phyloP scores from a whole-genome alignment of 108 stramenopile genomes.

The Cyclostephanos tholiformis region DNA sequence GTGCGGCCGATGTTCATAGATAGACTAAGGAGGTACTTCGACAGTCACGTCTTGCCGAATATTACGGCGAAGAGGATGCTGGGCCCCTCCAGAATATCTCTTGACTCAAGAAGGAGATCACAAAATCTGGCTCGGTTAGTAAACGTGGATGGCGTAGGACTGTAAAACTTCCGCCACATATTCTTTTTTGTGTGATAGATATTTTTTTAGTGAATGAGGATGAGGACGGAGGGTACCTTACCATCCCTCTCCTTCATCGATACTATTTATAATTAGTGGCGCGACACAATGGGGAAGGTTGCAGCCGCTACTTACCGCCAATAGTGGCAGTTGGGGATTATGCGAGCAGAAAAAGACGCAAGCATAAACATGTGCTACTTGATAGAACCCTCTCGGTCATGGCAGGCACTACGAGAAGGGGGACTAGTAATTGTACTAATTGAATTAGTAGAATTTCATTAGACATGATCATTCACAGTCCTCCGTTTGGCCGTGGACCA shows the following conservation, averaged over 20 bases:
- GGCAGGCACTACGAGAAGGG: not conserved
- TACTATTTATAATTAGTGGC: not conserved
- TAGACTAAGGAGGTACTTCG: conserved; percentile 74
- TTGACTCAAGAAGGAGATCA: not conserved
- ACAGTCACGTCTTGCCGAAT: conserved; percentile 69
- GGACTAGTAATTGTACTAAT: conserved; percentile 31
- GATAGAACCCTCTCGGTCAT: not conserved
- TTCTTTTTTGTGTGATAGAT: not conserved
- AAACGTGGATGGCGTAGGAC: not conserved
- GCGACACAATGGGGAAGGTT: not conserved
- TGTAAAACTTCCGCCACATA: not conserved
- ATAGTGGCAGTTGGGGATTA: not conserved
- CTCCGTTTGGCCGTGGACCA: too few relatives aligned
- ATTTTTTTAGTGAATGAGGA: not conserved
- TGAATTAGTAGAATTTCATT: conserved; percentile 44
- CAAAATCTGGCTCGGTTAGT: conserved; percentile 12
- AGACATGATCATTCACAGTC: too few relatives aligned
- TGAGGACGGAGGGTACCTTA: not conserved
- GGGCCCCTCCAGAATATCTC: not conserved
- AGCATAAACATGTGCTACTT: not conserved
- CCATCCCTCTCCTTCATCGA: not conserved
- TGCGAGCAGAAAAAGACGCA: not conserved
- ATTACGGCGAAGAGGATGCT: conserved; percentile 18
- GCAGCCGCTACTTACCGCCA: not conserved
- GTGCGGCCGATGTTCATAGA: conserved; percentile 84